Evolutionary conservation across 495 filamentous ascomycete species (phyloP), one percentile per base, ranked within the genome.

Genomic region (Entonaema liquescens): DNA sequence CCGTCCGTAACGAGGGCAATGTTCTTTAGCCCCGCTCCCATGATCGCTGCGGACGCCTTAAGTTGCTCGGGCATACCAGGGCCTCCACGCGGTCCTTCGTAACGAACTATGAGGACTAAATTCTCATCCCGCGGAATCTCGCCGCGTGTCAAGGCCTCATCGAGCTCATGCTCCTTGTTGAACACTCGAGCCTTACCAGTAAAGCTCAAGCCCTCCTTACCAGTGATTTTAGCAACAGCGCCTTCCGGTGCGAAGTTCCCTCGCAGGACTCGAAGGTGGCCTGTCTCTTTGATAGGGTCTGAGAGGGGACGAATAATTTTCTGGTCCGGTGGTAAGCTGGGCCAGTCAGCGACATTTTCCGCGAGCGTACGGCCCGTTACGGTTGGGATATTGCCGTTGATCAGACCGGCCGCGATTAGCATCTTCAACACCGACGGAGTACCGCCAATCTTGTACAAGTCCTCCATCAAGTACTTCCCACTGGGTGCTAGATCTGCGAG

Each of bases 21-120:
- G 70, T 97, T 97, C 65, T 81, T 91, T 52, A 99, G 81, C 23
- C 90, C 91, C 8, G 95, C 95, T 25, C 95, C 95, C 92, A 97
- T 97, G 31, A 99, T 89, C 6, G 93, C 92, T 1, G 94, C 95
- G 68, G 87, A 91, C 8, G 95, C 91, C 75, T 91, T 93, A 33
- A 97, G 86, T 82, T 97, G 94, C 80, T 99, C 95, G n/a, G 95
- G 95, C 95, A 99, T 99, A 15, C 95, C 95, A 6, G 95, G 95
- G 0, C 95, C 95, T 74, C 95, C 95, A 77, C 93, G 94, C 5
- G 95, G 95, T 0, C 95, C 95, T 78, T 99, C 95, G 76, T 97
- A 98, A 35, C 95, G 90, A 36, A 99, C 95, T 19, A 98, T 88
- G 42, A 97, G 82, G 11, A 98, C 95, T n/a, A 97, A 85, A 73